phyloP scores from a whole-genome alignment of 495 filamentous ascomycete genomes.

The Halenospora varia region DNA sequence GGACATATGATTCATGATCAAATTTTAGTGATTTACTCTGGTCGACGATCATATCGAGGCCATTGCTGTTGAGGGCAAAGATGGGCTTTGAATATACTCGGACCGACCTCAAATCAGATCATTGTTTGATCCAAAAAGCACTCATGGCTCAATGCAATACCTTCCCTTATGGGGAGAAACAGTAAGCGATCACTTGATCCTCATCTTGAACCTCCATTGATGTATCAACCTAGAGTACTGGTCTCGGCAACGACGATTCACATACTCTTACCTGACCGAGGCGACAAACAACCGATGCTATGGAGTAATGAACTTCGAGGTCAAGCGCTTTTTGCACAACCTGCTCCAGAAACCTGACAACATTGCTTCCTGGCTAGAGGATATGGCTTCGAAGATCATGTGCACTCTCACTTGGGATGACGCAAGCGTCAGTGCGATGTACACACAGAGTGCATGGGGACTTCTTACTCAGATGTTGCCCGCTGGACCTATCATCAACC shows the following conservation, averaged over 20 bases:
- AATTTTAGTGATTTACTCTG: too few relatives aligned
- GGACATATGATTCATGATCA: too few relatives aligned
- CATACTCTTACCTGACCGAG: conserved; percentile 30
- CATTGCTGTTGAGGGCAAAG: too few relatives aligned
- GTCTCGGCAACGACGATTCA: conserved; percentile 34
- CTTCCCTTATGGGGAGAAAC: conserved; percentile 29
- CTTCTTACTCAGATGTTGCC: conserved; percentile 35
- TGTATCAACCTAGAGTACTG: conserved; percentile 22
- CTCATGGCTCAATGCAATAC: conserved; percentile 19
- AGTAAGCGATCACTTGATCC: conserved; percentile 31
- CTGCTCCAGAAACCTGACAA: conserved; percentile 31
- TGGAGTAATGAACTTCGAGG: conserved; percentile 31
- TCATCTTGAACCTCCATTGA: conserved; percentile 24
- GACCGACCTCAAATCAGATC: conserved; percentile 46
- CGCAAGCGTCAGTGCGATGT: conserved; percentile 26
- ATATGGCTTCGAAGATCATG: conserved; percentile 33
- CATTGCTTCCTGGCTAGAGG: conserved; percentile 32
- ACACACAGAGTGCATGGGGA: conserved; percentile 31
- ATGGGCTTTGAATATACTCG: too few relatives aligned
- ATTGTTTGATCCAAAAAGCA: conserved; percentile 36
- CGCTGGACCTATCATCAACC: conserved; percentile 34
- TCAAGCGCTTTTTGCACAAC: conserved; percentile 31
- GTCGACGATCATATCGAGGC: too few relatives aligned
- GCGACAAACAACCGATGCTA: conserved; percentile 29
- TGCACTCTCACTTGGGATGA: conserved; percentile 31